phyloP scores from a whole-genome alignment of 495 filamentous ascomycete genomes.

The Coniosporium apollinis region DNA sequence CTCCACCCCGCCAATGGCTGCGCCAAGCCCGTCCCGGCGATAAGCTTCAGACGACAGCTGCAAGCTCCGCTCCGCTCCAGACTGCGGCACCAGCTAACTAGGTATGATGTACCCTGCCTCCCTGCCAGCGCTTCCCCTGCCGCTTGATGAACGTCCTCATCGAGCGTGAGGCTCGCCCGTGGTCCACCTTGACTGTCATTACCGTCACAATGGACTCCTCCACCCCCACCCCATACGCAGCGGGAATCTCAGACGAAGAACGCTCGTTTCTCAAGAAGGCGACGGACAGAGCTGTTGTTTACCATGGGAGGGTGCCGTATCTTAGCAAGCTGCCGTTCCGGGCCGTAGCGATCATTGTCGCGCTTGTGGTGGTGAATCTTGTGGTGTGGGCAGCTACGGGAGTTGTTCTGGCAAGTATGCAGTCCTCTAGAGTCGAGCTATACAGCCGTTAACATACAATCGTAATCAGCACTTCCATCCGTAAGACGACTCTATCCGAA shows the following conservation, averaged over 20 bases:
- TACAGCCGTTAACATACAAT: conserved; percentile 1
- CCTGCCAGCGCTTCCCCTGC: not conserved
- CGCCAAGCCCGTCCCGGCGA: no score
- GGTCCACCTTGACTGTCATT: no score
- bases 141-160: not conserved
- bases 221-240: no score
- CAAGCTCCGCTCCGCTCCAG: no score
- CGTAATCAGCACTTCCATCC: conserved; percentile 14
- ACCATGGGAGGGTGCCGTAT: conserved; percentile 20
- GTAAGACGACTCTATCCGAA: no score
- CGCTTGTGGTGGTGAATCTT: conserved; percentile 48
- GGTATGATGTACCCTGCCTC: no score
- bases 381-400: conserved; percentile 57
- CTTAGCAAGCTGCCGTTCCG: conserved; percentile 38
- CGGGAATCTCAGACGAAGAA: not conserved
- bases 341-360: conserved; percentile 48
- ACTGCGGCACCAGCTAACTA: no score
- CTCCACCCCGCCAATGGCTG: no score
- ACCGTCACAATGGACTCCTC: no score
- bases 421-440: conserved; percentile 3
- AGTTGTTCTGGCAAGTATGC: conserved; percentile 40
- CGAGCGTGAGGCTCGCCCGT: not conserved
- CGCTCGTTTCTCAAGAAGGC: conserved; percentile 5
- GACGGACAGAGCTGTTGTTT: conserved; percentile 14
- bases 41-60: no score